Base-by-base conservation (phyloP, 108 stramenopile species). In the Nitzschia sp. region DNA sequence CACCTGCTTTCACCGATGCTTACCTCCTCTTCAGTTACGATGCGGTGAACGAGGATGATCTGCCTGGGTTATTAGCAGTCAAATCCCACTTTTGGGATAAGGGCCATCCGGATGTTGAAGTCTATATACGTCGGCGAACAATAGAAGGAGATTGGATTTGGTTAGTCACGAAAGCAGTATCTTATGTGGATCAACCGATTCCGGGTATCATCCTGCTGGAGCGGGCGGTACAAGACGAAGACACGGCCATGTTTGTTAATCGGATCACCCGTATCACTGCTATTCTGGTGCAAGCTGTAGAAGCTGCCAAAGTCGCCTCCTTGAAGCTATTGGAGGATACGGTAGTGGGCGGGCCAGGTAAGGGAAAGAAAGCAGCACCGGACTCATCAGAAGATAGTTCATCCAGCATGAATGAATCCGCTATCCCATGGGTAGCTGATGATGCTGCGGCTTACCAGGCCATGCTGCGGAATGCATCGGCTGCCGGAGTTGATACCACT, bases 1-100 rank as follows among this genome's bases (percentile, higher is more conserved):
- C n/a, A n/a, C 21, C 21, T 19, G 49, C 49, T 19, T 21, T 51
- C 49, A 51, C 21, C 21, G 21, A n/a, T 51, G 49, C n/a, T n/a
- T n/a, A n/a, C n/a, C n/a, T n/a, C n/a, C n/a, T n/a, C n/a, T n/a
- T n/a, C 55, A 86, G 88, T 4, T 90, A 86, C 51, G 90, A 91
- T 66, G 64, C 76, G 2, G 82, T 94, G 30, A 84, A 88, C 64
- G 85, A 88, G 18, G 89, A 94, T 35, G 93, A 94, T 59, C 56
- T 91, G 3, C 83, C 87, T 1, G 88, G 90, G 18, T 71, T 94
- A 17, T 66, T 89, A 31, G 85, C 86, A 9, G 68, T 94, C 48
- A 94, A 90, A 66, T 80, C 85, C 5, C 83, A 89, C 45, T 94
- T 89, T 76, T 94, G 93, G 93, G 93, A 94, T 64, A 72, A 83